These are phyloP conservation scores for Epichloe sylvatica DNA, from an alignment of 2,329 filamentous ascomycete genomes.

Conservation along the genomic window DNA sequence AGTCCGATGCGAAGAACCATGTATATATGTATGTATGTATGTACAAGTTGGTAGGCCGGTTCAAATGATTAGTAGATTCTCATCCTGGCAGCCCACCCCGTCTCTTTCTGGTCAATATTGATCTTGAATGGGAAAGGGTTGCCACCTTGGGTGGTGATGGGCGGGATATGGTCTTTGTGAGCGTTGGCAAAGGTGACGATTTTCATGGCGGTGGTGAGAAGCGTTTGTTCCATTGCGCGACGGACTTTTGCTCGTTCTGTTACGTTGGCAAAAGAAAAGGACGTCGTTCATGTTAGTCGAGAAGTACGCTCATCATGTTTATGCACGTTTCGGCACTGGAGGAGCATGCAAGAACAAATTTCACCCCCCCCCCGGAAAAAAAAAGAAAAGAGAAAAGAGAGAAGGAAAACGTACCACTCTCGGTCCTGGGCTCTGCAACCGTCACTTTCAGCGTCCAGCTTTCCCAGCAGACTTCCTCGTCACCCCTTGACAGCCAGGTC, in stretches of 20 bases:
- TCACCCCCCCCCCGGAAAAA: not conserved
- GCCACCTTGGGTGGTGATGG: slow-evolving; percentile 83
- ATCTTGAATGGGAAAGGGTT: slow-evolving; percentile 97
- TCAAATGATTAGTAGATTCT: slow-evolving; percentile 45
- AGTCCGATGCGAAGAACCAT: not conserved
- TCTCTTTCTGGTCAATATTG: slow-evolving; percentile 68
- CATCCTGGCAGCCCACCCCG: slow-evolving; percentile 63
- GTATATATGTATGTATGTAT: not conserved
- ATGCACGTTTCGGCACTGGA: too few relatives aligned
- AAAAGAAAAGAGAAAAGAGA: not conserved
- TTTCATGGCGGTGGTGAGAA: slow-evolving; percentile 78
- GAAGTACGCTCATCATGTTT: too few relatives aligned
- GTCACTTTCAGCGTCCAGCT: slow-evolving; percentile 88
- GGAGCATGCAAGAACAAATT: too few relatives aligned
- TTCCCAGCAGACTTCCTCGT: slow-evolving; percentile 96
- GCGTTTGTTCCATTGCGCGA: slow-evolving; percentile 77
- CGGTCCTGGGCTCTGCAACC: slow-evolving; percentile 77
- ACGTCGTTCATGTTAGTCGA: not conserved
- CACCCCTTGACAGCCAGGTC: slow-evolving; percentile 62
- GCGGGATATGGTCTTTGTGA: slow-evolving; percentile 92
- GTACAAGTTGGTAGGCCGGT: too few relatives aligned
- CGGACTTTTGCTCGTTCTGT: slow-evolving; percentile 77
- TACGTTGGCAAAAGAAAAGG: not conserved
- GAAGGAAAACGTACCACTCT: slow-evolving; percentile 51
- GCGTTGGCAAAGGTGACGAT: slow-evolving; percentile 76